These are phyloP conservation scores for Pythium angustatum DNA, from an alignment of 352 stramenopile species.

Conservation along the genomic window DNA sequence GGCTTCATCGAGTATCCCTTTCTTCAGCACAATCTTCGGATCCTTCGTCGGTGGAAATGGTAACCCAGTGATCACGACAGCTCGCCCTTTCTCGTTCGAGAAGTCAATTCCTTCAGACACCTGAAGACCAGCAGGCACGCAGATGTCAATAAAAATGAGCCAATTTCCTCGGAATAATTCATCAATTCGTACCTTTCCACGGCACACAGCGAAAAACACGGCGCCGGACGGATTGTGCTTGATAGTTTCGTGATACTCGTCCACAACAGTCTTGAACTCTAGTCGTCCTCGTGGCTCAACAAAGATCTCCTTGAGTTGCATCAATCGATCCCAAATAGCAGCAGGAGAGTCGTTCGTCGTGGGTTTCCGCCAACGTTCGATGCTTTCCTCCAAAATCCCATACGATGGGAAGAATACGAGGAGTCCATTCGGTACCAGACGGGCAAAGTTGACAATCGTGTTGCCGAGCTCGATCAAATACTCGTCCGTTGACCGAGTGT, in stretches of 20 bases:
- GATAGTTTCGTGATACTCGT: slow-evolving; percentile 83
- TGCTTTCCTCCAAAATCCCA: slow-evolving; percentile 90
- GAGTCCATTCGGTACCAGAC: slow-evolving; percentile 95
- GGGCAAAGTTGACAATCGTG: slow-evolving; percentile 94
- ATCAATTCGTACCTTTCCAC: slow-evolving; percentile 96
- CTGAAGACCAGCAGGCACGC: too few species aligned
- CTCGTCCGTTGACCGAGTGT: slow-evolving; percentile 89
- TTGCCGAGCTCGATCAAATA: slow-evolving; percentile 97
- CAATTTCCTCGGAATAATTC: too few species aligned
- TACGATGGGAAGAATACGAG: slow-evolving; percentile 99
- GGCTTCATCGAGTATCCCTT: slow-evolving; percentile 93
- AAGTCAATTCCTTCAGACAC: slow-evolving; percentile 99
- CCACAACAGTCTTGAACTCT: slow-evolving; percentile 80
- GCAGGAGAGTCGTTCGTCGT: slow-evolving; percentile 39
- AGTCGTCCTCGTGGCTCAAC: slow-evolving; percentile 68
- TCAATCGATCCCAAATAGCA: slow-evolving; percentile 80
- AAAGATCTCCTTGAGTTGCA: slow-evolving; percentile 77
- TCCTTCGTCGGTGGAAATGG: slow-evolving; percentile 97
- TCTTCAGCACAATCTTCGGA: slow-evolving; percentile 97
- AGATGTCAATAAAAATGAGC: too few species aligned
- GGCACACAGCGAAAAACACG: slow-evolving; percentile 98
- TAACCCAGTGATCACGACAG: slow-evolving; percentile 98
- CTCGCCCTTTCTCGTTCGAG: slow-evolving; percentile 95
- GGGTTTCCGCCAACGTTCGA: slow-evolving; percentile 71
- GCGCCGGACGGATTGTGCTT: slow-evolving; percentile 80